A percentile compares a stretch with the other conserved stretches of the same genome.
phyloP scores from a whole-genome alignment of 176 grass and related monocot genomes.

The Hordeum marinum region DNA sequence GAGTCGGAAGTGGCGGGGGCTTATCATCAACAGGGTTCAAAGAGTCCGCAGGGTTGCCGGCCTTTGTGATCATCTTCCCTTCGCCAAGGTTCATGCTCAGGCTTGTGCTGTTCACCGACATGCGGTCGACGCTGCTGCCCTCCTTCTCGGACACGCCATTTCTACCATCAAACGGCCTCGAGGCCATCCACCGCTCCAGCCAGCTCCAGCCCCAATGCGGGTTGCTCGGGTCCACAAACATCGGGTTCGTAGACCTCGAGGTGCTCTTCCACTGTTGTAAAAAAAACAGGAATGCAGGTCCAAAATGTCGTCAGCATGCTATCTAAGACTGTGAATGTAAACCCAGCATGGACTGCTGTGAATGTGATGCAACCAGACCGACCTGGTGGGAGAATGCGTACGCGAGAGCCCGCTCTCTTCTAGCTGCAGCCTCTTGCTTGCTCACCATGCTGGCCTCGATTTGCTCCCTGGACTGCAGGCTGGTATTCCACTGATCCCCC shows the following conservation, averaged over 20 bases:
- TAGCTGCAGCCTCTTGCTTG: constrained; percentile 65
- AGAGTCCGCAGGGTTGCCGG: constrained; percentile 18
- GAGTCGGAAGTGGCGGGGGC: background rate
- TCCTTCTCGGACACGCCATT: constrained; percentile 36
- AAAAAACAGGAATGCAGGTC: background rate
- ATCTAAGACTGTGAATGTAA: background rate
- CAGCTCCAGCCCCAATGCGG: constrained; percentile 80
- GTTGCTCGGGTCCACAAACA: constrained; percentile 68
- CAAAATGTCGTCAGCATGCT: background rate
- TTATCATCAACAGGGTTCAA: constrained; percentile 25
- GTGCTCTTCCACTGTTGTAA: constrained; percentile 47
- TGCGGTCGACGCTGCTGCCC: constrained; percentile 27
- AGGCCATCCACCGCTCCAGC: constrained; percentile 76
- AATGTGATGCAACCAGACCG: background rate
- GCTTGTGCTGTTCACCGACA: constrained; percentile 24
- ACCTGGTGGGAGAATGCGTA: constrained; percentile 82
- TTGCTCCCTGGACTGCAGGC: constrained; percentile 59
- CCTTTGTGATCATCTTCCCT: constrained; percentile 45
- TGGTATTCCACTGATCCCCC: constrained; percentile 71
- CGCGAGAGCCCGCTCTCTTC: constrained; percentile 68
- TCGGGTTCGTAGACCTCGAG: constrained; percentile 50
- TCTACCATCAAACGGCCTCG: constrained; percentile 46
- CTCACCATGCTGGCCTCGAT: constrained; percentile 55
- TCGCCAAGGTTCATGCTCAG: constrained; percentile 18
- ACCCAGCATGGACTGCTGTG: background rate